Base-by-base conservation (phyloP, 306 rosid genomes). In the Aeschynomene evenia region DNA sequence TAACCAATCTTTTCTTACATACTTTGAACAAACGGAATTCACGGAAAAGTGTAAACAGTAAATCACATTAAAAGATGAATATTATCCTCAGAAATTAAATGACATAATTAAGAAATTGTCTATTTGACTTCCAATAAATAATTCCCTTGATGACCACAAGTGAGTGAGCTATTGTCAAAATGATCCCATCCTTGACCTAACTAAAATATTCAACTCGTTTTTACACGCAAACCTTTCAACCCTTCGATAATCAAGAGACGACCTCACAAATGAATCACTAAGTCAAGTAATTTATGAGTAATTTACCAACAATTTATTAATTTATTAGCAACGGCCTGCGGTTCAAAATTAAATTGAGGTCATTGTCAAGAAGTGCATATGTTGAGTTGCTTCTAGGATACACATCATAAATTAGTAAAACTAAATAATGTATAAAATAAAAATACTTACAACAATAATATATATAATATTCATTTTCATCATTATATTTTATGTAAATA, bases 141-240 rank as follows among this genome's bases (percentile, higher is more conserved):
- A 45, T 43, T 68, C 31, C 40, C n/a, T 33, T 39, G 76, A 74
- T 72, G 24, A 26, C 21, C 24, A 53, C 31, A 66, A 63, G 48
- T 52, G 28, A 28, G 45, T 42, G 33, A 45, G 60, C 19, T 57
- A 45, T 70, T 74, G 72, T 77, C 72, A 60, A 76, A 53, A 70
- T 74, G 78, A 66, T 77, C 70, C 63, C 61, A 77, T 70, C 63
- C 19, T 82, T 77, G 80, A 80, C 85, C 66, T 13, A 56, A 21
- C 66, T 13, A 56, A 21, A 60, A 40, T 18, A 63, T 46, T 74
- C 73, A 73, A 73, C 73, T 37, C 11, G 33, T 63, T 18, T 43
- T 73, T 50, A 43, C 65, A 56, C 75, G 79, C 81, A 43, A 56
- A 70, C 26, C 54, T 24, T 50, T 50, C 67, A 76, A 60, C 54